Base-by-base conservation (phyloP, 305 asterid species). In the Fraxinus velutina region DNA sequence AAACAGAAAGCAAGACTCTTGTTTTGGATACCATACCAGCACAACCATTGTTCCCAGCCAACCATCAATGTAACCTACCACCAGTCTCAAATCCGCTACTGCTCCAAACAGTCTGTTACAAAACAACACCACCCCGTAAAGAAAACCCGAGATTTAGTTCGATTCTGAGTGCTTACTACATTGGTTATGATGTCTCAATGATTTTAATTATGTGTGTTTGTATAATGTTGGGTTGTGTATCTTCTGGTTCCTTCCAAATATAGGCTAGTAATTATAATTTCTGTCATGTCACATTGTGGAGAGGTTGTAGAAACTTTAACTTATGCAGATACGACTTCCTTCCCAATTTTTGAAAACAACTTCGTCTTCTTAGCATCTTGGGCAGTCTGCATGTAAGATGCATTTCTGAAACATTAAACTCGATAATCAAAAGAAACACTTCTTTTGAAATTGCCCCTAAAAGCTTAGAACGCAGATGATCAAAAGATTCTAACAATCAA, bases 281-380 rank as follows among this genome's bases (percentile, higher is more conserved):
- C 60, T 34, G 12, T 27, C 27, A 75, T 60, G 72, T 55, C 82
- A 55, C 2, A 6, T 72, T 4, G 33, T 32, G 72, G 73, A 64
- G 66, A 82, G 50, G 71, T 4, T 37, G 10, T 74, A 68, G 84
- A 36, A 74, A 80, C 77, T 29, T 29, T 71, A 77, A 92, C 99
- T 91, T 92, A 93, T 96, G 92, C 98, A 47, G 98, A 91, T 47
- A 93, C 96, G 80, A 95, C 93, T 88, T 92, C 94, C 89, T 95
- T 95, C 87, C 98, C 99, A 1, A 93, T 89, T 88, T 93, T 92
- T 21, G 93, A 87, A 50, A 85, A 91, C 77, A 93, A 82, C 89
- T 95, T 95, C 78, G 89, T 75, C 90, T 95, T 93, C 93, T 92
- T 95, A 79, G 91, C 92, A 88, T 90, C 88, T 80, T 90, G 91